Conservation (phyloP, 2,329 filamentous ascomycete species). For the Sporothrix humicola region DNA sequence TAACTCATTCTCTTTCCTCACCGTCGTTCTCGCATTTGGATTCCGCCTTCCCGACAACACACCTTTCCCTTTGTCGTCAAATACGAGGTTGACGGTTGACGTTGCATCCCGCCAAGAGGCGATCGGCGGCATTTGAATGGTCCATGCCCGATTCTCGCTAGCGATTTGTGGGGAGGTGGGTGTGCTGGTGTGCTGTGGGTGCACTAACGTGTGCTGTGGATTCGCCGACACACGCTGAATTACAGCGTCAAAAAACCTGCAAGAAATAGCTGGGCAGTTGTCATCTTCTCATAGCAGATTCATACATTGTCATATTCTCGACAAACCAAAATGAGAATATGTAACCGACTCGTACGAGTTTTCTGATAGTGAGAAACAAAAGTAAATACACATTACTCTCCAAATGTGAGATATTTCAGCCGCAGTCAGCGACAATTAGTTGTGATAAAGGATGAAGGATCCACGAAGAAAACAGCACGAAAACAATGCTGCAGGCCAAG, state of each 20-base stretch:
- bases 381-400: background rate
- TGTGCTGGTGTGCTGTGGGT: background rate
- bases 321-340: no score
- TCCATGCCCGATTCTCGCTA: conserved; percentile 12
- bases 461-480: background rate
- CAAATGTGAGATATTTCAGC: background rate
- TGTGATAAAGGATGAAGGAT: no score
- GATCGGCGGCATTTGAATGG: conserved; percentile 17
- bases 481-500: background rate
- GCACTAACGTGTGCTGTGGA: background rate
- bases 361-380: background rate
- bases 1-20: background rate
- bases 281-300: background rate
- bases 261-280: background rate
- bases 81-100: conserved; percentile 4
- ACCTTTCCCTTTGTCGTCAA: background rate
- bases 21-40: background rate
- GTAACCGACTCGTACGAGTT: background rate
- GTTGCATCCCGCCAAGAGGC: conserved; percentile 20
- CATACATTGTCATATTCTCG: background rate
- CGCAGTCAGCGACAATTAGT: no score
- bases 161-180: conserved; percentile 16
- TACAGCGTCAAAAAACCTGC: background rate
- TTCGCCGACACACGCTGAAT: background rate
- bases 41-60: conserved; percentile 3